A percentile compares a stretch with the other conserved stretches of the same genome.
These are phyloP conservation scores for Amborella trichopoda DNA, from an alignment of 164 flowering plant genomes.

Conservation along the genomic window DNA sequence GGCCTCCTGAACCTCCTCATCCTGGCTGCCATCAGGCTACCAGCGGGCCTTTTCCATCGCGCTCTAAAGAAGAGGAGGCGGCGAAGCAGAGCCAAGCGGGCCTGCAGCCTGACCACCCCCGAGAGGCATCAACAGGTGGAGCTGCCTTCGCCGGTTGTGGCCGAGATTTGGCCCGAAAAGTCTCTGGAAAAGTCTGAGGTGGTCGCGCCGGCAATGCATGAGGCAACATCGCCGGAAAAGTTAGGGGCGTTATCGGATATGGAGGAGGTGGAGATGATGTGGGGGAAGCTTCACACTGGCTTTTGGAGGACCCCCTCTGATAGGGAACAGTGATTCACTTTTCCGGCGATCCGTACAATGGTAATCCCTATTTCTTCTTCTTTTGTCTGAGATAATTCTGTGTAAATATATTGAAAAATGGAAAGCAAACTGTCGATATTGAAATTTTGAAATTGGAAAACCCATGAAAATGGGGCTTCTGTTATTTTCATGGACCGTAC, in stretches of 20 bases:
- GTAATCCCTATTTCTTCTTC: too few relatives aligned
- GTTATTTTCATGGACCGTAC: too few relatives aligned
- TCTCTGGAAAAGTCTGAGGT: too few relatives aligned
- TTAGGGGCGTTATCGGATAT: conserved; percentile 24
- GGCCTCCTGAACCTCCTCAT: conserved; percentile 40
- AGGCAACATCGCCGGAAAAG: conserved; percentile 7
- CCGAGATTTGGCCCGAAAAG: too few relatives aligned
- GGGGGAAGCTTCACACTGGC: conserved; percentile 63
- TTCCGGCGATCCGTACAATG: too few relatives aligned
- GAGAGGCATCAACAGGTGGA: not conserved
- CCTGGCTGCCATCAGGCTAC: conserved; percentile 60
- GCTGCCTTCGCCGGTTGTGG: too few relatives aligned
- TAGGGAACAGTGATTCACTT: conserved; percentile 7
- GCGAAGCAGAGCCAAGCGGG: conserved; percentile 12
- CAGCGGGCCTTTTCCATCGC: conserved; percentile 58
- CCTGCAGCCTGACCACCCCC: not conserved
- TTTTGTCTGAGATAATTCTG: too few relatives aligned
- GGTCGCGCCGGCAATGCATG: not conserved
- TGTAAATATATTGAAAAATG: too few relatives aligned
- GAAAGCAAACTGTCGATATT: too few relatives aligned
- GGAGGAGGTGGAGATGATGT: conserved; percentile 81
- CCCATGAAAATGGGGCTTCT: too few relatives aligned
- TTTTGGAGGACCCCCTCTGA: conserved; percentile 89
- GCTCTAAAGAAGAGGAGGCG: conserved; percentile 26
- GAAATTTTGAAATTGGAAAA: too few relatives aligned